Base-by-base conservation (phyloP, 805 yeast genomes). In the Yamadazyma takamatsuzukensis region DNA sequence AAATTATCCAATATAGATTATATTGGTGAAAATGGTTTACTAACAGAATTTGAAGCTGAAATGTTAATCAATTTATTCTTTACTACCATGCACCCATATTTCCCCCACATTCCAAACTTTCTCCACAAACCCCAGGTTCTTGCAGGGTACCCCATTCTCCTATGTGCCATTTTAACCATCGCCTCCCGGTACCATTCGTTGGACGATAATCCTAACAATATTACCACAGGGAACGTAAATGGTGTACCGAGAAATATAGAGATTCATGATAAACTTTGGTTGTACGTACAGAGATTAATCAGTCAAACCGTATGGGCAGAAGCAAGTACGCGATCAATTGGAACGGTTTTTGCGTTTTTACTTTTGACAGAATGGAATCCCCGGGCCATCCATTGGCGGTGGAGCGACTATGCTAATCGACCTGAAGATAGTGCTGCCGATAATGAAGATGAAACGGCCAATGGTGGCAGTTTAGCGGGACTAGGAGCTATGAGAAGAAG, bases 351-450 rank as follows among this genome's bases (percentile, higher is more conserved):
- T 39, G 89, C 96, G 1, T 85, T 89, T 50, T 58, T 89, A 30
- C 63, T 89, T 12, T 81, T 86, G 46, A 84, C 96, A 0, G 97
- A 90, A 55, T 89, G 97, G 97, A 87, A 88, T 47, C 96, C 96
- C 3, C 65, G 96, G 33, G 95, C 96, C 3, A 87, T 88, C 39
- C 96, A 88, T 55, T 82, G 88, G 81, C 63, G 87, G 43, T 77
- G 90, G 84, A 61, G 78, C 1, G 95, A 89, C 57, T 84, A 86
- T 58, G 95, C 90, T 1, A 81, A 82, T 46, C 57, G 62, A 30
- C 68, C 74, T 0, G 80, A 72, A 6, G 78, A 71, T 35, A 37
- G 21, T 14, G 15, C 7, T 19, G 9, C 6, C 4, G 24, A 14
- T 6, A 13, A 6, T n/a, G 14, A 23, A 9, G 29, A 22, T 7